These are phyloP conservation scores for Dictyostelium firmibasis DNA, from an alignment of 78 protist genomes.

Conservation along the genomic window DNA sequence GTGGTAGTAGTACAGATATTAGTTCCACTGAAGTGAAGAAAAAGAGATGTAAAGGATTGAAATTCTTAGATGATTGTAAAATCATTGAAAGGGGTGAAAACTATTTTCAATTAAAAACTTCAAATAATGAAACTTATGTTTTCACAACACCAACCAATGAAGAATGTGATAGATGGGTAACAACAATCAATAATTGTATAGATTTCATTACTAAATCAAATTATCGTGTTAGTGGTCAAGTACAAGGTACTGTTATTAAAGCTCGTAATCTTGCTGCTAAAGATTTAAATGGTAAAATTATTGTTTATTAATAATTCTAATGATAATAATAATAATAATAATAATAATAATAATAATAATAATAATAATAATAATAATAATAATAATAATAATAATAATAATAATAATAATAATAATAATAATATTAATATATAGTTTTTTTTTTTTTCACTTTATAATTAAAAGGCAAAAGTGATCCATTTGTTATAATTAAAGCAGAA, in stretches of 20 bases:
- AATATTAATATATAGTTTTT: not conserved
- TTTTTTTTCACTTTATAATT: too few species aligned
- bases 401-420: not conserved
- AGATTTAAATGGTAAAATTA: not conserved
- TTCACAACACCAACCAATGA: constrained; percentile 10
- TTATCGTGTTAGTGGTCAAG: constrained; percentile 29
- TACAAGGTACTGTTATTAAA: constrained; percentile 19
- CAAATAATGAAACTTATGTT: constrained; percentile 3
- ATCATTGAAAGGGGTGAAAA: not conserved
- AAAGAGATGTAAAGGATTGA: constrained; percentile 35
- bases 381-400: not conserved
- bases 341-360: not conserved
- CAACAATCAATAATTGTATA: not conserved
- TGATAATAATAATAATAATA: not conserved
- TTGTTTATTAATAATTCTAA: too few species aligned
- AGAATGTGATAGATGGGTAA: constrained; percentile 42
- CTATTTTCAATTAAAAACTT: not conserved
- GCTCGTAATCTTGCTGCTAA: constrained; percentile 3
- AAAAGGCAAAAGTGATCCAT: constrained; percentile 44
- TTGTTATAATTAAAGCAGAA: constrained; percentile 22
- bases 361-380: not conserved
- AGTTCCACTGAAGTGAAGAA: not conserved
- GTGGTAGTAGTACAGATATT: not conserved
- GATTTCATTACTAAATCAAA: not conserved
- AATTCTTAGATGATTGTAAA: constrained; percentile 43